Conservation (phyloP, 2,329 filamentous ascomycete genomes). For the Neofusicoccum kwambonambiense region DNA sequence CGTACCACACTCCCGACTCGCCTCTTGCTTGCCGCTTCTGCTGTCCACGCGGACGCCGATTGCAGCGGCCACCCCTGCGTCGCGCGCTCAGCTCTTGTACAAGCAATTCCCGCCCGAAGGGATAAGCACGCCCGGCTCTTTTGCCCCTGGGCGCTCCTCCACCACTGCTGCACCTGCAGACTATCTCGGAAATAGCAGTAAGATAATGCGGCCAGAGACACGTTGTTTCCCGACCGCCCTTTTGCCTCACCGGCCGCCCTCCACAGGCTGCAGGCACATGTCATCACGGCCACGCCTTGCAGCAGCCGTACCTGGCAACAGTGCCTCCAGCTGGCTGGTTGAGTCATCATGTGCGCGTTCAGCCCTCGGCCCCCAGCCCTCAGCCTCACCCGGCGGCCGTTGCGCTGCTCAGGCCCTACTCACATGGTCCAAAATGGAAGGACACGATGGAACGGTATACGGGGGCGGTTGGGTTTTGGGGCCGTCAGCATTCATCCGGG, state of each 20-base stretch:
- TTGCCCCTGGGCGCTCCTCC: slow-evolving; percentile 12
- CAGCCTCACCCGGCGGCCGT: neutral
- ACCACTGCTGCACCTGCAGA: neutral
- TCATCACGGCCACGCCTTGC: slow-evolving; percentile 5
- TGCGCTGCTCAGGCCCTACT: neutral
- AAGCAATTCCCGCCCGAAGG: neutral
- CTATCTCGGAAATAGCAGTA: slow-evolving; percentile 13
- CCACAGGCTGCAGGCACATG: neutral
- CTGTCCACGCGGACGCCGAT: slow-evolving; percentile 11
- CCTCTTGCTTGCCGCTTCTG: slow-evolving; percentile 7
- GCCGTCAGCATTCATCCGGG: slow-evolving; percentile 5
- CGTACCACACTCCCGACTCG: slow-evolving; percentile 8
- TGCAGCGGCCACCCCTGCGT: slow-evolving; percentile 7
- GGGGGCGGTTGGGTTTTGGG: neutral
- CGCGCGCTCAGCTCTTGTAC: neutral
- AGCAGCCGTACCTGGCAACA: neutral
- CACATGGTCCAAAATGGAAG: slow-evolving; percentile 9
- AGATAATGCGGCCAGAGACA: slow-evolving; percentile 14
- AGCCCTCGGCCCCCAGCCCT: neutral
- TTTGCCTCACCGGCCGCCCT: neutral
- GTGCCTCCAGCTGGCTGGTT: neutral
- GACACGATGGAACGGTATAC: slow-evolving; percentile 8
- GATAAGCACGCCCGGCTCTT: slow-evolving; percentile 3
- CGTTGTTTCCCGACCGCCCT: slow-evolving; percentile 11
- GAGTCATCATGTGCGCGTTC: slow-evolving; percentile 13